Base-by-base conservation (phyloP, 805 yeast species). In the Starmerella gropengiesseri region DNA sequence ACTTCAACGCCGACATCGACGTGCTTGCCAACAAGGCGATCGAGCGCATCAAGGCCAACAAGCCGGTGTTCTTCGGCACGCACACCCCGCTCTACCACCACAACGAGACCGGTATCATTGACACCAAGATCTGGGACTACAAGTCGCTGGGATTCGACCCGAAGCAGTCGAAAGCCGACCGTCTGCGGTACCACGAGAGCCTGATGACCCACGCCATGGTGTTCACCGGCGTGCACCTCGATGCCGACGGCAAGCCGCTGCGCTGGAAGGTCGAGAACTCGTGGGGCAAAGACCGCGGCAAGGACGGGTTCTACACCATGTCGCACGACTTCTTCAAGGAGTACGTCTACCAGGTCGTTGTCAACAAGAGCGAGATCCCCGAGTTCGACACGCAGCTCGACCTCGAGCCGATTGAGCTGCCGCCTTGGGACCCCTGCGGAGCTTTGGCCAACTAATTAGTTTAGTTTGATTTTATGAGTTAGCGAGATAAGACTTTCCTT, bases 141-240 rank as follows among this genome's bases (percentile, higher is more conserved):
- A 64, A 72, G 48, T 69, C 70, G 1, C 38, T 57, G 5, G 58
- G 58, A 36, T 68, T 75, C 68, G 59, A 67, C 41, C 62, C 71
- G 55, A 65, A 71, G 40, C 67, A 72, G 54, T 48, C 59, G 39
- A 84, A 85, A 65, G 75, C 75, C 17, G 78, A 84, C 38, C 68
- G 94, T 49, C 76, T 85, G 47, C 63, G 68, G 46, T 77, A 80
- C 50, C 76, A 75, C 44, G 77, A 83, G 50, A 78, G 86, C 19
- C 65, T 75, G 50, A 82, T 84, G 93, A 84, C 93, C 13, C 95
- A 84, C 56, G 95, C 95, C 28, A 84, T 84, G 95, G 70, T 77
- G 18, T 74, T 84, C 55, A 78, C 86, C 11, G 94, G 77, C 25
- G 89, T 81, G 35, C 86, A 83, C 60, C 64, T 84, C 28, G 85